phyloP scores from a whole-genome alignment of 2,329 filamentous ascomycete genomes.

The Aspergillus sp. region DNA sequence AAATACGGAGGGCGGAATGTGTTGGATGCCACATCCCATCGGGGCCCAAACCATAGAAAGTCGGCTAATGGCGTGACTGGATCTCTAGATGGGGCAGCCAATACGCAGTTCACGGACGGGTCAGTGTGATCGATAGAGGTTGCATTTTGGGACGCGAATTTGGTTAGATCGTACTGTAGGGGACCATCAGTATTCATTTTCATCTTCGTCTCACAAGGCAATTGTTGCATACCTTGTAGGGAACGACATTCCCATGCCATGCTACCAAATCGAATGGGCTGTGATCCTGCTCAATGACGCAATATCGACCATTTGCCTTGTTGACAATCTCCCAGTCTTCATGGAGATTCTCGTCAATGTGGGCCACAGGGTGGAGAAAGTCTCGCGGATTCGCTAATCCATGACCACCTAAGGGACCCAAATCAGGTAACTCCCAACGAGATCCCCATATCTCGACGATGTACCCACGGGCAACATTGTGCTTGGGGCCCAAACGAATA shows the following conservation, averaged over 20 bases:
- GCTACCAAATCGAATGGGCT: conserved; percentile 68
- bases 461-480: conserved; percentile 57
- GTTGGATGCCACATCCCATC: conserved; percentile 69
- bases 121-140: conserved; percentile 66
- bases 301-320: conserved; percentile 61
- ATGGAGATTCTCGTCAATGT: conserved; percentile 54
- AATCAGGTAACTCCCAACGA: conserved; percentile 63
- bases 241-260: conserved; percentile 67
- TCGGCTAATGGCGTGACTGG: conserved; percentile 64
- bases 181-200: too few species aligned
- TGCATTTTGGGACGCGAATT: conserved; percentile 58
- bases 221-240: conserved; percentile 51
- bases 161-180: conserved; percentile 56
- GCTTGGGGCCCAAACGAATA: conserved; percentile 57
- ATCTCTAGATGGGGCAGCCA: conserved; percentile 50
- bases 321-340: conserved; percentile 57
- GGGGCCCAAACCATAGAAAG: conserved; percentile 72
- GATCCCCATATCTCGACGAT: conserved; percentile 64
- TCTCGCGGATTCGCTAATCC: conserved; percentile 64
- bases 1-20: conserved; percentile 74
- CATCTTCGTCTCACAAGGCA: too few species aligned
- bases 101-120: conserved; percentile 66
- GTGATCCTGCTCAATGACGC: conserved; percentile 59
- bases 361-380: conserved; percentile 62
- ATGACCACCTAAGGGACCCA: conserved; percentile 66